These are phyloP conservation scores for Deakozyma indianensis DNA, from an alignment of 805 yeast species.

Conservation along the genomic window DNA sequence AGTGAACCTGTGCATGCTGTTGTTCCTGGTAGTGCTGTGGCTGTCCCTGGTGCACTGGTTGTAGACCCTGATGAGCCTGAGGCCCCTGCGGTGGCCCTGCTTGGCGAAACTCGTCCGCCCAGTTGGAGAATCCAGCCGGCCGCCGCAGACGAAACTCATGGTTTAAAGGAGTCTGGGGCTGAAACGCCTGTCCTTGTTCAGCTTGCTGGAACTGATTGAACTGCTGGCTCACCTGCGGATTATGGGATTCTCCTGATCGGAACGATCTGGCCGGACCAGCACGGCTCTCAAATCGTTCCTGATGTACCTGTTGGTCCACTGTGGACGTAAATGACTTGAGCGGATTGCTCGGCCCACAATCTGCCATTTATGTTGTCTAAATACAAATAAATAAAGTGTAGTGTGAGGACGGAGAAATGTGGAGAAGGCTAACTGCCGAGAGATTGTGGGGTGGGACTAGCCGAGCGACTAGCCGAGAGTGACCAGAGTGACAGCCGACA, in stretches of 20 bases:
- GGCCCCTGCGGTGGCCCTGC: too few relatives aligned
- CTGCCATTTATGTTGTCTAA: background rate
- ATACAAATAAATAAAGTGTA: too few relatives aligned
- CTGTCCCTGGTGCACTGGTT: too few relatives aligned
- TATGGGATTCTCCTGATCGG: background rate
- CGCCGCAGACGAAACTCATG: background rate
- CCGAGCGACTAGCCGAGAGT: too few relatives aligned
- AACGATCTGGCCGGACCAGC: background rate
- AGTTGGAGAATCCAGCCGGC: background rate
- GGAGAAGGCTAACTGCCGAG: too few relatives aligned
- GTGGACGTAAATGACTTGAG: background rate
- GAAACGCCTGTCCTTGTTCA: too few relatives aligned
- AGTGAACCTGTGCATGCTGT: too few relatives aligned
- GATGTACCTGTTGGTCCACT: background rate
- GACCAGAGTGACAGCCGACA: too few relatives aligned
- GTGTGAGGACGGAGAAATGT: too few relatives aligned
- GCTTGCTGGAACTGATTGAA: background rate
- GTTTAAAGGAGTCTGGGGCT: too few relatives aligned
- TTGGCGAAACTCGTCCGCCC: conserved; percentile 1
- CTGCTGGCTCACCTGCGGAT: background rate
- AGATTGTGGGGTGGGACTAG: too few relatives aligned
- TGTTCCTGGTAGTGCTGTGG: background rate
- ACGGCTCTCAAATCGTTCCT: background rate
- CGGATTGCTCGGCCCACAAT: background rate
- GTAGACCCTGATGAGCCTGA: too few relatives aligned